Conservation (phyloP, 257 asterid genomes). For the Orobanche coerulescens region DNA sequence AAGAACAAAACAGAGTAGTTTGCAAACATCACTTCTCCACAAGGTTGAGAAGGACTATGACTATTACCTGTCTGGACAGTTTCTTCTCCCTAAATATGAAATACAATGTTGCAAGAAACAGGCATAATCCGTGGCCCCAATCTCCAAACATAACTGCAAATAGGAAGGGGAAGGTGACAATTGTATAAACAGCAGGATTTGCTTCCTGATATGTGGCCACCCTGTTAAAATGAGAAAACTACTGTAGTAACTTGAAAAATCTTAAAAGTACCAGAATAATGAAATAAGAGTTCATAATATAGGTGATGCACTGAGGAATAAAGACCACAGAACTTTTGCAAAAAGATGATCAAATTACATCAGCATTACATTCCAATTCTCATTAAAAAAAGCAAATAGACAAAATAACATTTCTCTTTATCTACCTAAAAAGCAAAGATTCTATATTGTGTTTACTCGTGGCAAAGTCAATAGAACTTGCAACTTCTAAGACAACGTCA, state of each 20-base stretch:
- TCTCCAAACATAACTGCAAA: slow-evolving; percentile 99
- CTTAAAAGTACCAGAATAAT: too few species aligned
- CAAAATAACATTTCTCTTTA: too few species aligned
- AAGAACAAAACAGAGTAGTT: not conserved
- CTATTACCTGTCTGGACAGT: slow-evolving; percentile 2
- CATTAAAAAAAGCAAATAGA: too few species aligned
- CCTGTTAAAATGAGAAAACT: slow-evolving; percentile 34
- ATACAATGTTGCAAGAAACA: slow-evolving; percentile 27
- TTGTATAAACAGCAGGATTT: slow-evolving; percentile 86
- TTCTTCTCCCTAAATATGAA: not conserved
- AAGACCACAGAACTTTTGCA: not conserved
- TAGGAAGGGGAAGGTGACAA: slow-evolving; percentile 89
- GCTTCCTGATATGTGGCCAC: slow-evolving; percentile 90
- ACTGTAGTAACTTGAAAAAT: too few species aligned
- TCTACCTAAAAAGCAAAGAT: too few species aligned
- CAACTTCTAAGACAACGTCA: too few species aligned
- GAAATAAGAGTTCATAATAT: not conserved
- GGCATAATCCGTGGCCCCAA: slow-evolving; percentile 97
- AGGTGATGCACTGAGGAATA: not conserved
- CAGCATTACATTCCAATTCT: not conserved
- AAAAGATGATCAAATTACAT: not conserved
- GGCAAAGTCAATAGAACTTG: too few species aligned
- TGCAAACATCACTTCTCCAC: not conserved
- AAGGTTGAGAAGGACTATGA: not conserved
- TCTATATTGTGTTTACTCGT: too few species aligned